Base-by-base conservation (phyloP, 1,139 yeast genomes). In the Saccharomycopsis hybrid region DNA sequence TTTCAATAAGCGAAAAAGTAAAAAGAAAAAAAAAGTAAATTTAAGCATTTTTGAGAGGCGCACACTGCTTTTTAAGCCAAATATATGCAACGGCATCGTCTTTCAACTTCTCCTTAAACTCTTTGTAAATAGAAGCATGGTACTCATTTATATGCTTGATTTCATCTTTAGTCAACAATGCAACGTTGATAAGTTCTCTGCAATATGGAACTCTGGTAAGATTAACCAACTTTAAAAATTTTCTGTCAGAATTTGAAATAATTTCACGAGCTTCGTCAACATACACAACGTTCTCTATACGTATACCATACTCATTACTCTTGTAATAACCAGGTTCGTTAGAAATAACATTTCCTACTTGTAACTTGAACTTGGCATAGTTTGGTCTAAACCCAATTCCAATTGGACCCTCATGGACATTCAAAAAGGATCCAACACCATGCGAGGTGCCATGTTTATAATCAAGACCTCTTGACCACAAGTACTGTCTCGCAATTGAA, bases 401-500 rank as follows among this genome's bases (percentile, higher is more conserved):
- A 53, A 90, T 81, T 11, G 98, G 98, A 3, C 96, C 96, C 64
- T 94, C 97, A 64, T 94, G 98, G 40, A 92, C 98, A 62, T 92
- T 92, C 57, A 94, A 76, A 63, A 73, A 92, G 0, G 95, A 74
- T 3, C 97, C 98, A 48, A 94, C 81, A n/a, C 98, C 98, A 65
- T 94, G 99, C 1, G 97, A 94, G 1, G 98, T 94, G 32, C 98
- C 97, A 65, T 94, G 99, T 50, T 85, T 80, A 67, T 92, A 94
- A 67, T 94, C 97, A 50, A 92, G 72, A 1, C 97, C 97, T 48
- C 80, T 67, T 39, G 75, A 68, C 98, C 98, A 92, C 59, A 94
- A 72, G 63, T 65, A 78, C 67, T 90, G 97, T 63, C 99, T 81
- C 1, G 98, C 98, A 52, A 90, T 72, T 1, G 83, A 74, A 64